Percentiles rank a stretch among this genome's conserved stretches.
Conservation (phyloP, 2,329 filamentous ascomycete species). For the Juglanconis sp. region DNA sequence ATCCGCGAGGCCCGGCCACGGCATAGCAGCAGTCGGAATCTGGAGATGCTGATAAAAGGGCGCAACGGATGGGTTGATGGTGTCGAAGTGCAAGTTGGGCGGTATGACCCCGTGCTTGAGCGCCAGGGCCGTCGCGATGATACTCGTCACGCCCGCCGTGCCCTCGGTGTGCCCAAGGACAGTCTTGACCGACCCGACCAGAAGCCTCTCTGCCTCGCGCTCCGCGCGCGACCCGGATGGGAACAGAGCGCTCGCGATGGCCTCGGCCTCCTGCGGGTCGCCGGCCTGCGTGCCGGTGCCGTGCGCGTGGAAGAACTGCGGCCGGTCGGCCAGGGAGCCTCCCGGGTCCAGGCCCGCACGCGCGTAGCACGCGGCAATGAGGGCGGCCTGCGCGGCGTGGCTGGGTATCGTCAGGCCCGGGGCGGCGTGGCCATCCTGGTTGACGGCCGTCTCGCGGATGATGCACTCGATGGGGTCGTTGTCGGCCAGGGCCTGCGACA, state of each 20-base stretch:
- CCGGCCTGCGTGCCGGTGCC: conserved; percentile 26
- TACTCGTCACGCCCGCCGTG: conserved; percentile 37
- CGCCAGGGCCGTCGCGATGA: conserved; percentile 34
- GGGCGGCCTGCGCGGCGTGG: conserved; percentile 31
- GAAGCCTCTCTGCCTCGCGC: conserved; percentile 9
- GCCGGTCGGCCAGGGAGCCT: conserved; percentile 25
- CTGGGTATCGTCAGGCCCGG: conserved; percentile 49
- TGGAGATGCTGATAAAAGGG: conserved; percentile 26
- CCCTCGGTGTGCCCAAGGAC: conserved; percentile 41
- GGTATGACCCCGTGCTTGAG: conserved; percentile 33
- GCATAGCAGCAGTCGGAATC: conserved; percentile 20
- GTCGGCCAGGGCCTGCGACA: conserved; percentile 42
- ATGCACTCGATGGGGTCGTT: conserved; percentile 37
- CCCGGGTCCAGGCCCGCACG: conserved; percentile 33
- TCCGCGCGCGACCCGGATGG: conserved; percentile 14
- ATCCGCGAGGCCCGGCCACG: not conserved
- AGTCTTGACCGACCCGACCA: conserved; percentile 32
- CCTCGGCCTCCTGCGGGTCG: conserved; percentile 30
- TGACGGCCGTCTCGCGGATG: conserved; percentile 38
- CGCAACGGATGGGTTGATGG: conserved; percentile 31
- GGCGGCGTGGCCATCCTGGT: conserved; percentile 44
- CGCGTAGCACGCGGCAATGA: conserved; percentile 39
- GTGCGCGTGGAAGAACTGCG: conserved; percentile 39
- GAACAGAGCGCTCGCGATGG: conserved; percentile 31
- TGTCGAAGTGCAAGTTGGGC: conserved; percentile 34